Evolutionary conservation across 345 rosid genomes (phyloP), one percentile per base, ranked within the genome.

Genomic region (Moringa oleifera): DNA sequence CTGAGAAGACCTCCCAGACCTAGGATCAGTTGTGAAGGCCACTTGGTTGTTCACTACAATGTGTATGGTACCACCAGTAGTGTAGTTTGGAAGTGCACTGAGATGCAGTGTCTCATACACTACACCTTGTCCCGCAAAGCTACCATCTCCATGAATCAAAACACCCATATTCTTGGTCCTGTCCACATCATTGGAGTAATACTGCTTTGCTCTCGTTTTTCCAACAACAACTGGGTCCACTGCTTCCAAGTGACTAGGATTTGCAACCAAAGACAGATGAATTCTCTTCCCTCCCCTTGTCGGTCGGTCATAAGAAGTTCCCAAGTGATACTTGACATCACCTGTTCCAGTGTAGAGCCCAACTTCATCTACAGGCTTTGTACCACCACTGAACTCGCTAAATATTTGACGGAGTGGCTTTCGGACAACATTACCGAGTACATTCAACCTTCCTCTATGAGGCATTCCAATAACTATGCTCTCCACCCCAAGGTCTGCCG

Each of bases 191-290:
- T 78, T 84, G 23, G 90, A 79, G 76, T 79, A 86, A 67, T 89
- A 89, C 53, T 89, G 96, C 61, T 89, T 89, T 18, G 87, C 96
- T 70, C 96, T 79, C 62, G 96, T 86, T 66, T 89, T 89, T 59
- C 92, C 96, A 58, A 89, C 70, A 59, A 89, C 90, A 67, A 89
- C 92, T 10, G 90, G 96, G 66, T 86, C 88, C 23, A 89, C 96
- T 53, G 96, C 96, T 81, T 89, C 96, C 79, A 89, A 70, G 67
- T 89, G 96, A 79, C 96, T 89, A 37, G 96, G 96, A 62, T 89
- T 89, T 50, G 96, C 96, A 66, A 88, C 87, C 79, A 88, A 69
- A 73, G 96, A 88, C 65, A 88, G 74, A 74, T 88, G 96, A 55
- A 88, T 87, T 78, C 86, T 85, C 65, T 84, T 83, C 58, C 90